A percentile compares a stretch with the other conserved stretches of the same genome.
These are phyloP conservation scores for Boletales sp. DNA, from an alignment of 768 basidiomycete genomes.

Conservation along the genomic window DNA sequence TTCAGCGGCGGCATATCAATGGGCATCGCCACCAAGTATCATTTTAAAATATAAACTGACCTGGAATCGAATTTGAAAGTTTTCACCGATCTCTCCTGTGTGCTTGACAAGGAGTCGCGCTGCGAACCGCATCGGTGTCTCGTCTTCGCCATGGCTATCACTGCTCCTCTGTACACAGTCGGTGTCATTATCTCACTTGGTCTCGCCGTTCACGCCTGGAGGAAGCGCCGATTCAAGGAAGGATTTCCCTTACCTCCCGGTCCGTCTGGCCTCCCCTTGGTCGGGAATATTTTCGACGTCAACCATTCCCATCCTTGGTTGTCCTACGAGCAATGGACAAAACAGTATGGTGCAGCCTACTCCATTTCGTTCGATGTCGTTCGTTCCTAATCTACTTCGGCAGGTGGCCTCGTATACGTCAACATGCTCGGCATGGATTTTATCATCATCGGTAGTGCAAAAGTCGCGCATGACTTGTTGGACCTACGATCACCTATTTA, in stretches of 20 bases:
- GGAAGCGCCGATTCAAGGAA: slow-evolving; percentile 4
- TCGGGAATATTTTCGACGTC: slow-evolving; percentile 23
- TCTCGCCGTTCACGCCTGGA: slow-evolving; percentile 13
- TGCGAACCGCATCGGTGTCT: too few species aligned
- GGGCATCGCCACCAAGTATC: too few species aligned
- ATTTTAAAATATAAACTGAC: too few species aligned
- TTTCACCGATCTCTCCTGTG: too few species aligned
- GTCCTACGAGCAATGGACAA: slow-evolving; percentile 33
- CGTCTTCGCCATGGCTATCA: too few species aligned
- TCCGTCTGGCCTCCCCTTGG: slow-evolving; percentile 42
- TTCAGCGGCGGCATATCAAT: too few species aligned
- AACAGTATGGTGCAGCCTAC: slow-evolving; percentile 24
- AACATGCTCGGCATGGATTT: slow-evolving; percentile 28
- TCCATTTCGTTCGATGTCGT: not conserved
- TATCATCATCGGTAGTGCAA: slow-evolving; percentile 22
- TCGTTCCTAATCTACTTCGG: not conserved
- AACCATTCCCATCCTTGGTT: slow-evolving; percentile 26
- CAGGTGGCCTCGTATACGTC: slow-evolving; percentile 24
- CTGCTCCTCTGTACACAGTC: slow-evolving; percentile 1
- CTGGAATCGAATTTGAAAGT: too few species aligned
- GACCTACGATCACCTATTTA: slow-evolving; percentile 26
- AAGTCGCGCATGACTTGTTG: slow-evolving; percentile 21
- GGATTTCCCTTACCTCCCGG: slow-evolving; percentile 44
- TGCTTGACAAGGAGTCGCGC: too few species aligned
- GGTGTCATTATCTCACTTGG: slow-evolving; percentile 3